Evolutionary conservation across 345 rosid species (phyloP), one percentile per base, ranked within the genome.

Genomic region (Chamaenerion angustifolium): DNA sequence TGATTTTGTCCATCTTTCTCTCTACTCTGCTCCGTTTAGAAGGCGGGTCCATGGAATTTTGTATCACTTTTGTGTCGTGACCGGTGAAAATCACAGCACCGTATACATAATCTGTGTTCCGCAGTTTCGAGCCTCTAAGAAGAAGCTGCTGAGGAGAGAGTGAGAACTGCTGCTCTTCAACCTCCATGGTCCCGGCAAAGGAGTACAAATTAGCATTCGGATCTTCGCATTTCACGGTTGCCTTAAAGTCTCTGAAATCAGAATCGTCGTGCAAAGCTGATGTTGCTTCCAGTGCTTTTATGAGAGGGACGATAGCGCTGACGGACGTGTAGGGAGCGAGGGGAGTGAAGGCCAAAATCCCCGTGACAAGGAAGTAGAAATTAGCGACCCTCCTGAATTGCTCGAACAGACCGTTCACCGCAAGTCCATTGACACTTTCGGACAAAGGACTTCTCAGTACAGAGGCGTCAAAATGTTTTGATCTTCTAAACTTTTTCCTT

Each of bases 361-460:
- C 97, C 56, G 69, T 63, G n/a, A 81, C 80, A 63, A 89, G 63
- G 69, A 89, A 89, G 65, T 49, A 89, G 59, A 89, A 89, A 57
- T 89, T 89, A n/a, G 98, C 98, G 0, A 85, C 98, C 69, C 98
- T 81, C 45, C 98, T 77, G 27, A 89, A 89, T 72, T 89, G 98
- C 72, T 89, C 95, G 66, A 89, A 89, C 69, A 89, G 75, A n/a
- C n/a, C n/a, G n/a, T n/a, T n/a, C n/a, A n/a, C n/a, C n/a, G n/a
- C n/a, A n/a, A n/a, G n/a, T n/a, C n/a, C n/a, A n/a, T n/a, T n/a
- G n/a, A n/a, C n/a, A n/a, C n/a, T n/a, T n/a, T n/a, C n/a, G n/a
- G n/a, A n/a, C n/a, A n/a, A n/a, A n/a, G n/a, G n/a, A n/a, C n/a
- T n/a, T n/a, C n/a, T n/a, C n/a, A n/a, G n/a, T n/a, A n/a, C n/a